phyloP scores from a whole-genome alignment of 345 rosid genomes.

The Cardamine chenopodiifolia region DNA sequence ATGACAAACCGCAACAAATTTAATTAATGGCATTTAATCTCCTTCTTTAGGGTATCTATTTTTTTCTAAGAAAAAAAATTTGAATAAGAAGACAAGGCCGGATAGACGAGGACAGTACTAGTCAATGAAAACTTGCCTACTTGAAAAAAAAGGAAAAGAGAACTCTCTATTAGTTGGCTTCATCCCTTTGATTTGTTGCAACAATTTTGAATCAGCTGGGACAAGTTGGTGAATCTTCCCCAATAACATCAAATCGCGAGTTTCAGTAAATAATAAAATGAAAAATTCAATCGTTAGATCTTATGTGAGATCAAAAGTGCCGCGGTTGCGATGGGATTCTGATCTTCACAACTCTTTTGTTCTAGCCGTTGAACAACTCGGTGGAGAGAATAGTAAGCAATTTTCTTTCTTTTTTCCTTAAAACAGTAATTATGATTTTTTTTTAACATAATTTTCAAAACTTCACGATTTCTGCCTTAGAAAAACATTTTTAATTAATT shows the following conservation, averaged over 20 bases:
- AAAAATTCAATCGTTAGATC: conserved; percentile 52
- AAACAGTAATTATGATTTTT: neutral
- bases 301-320: conserved; percentile 76
- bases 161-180: conserved; percentile 8
- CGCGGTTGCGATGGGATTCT: conserved; percentile 75
- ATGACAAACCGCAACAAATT: conserved; percentile 25
- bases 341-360: conserved; percentile 82
- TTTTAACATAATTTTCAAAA: neutral
- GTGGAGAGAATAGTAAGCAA: conserved; percentile 76
- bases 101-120: neutral
- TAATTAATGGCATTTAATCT: neutral
- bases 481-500: neutral
- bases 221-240: neutral
- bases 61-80: neutral
- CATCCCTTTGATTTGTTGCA: conserved; percentile 16
- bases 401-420: neutral
- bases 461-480: neutral
- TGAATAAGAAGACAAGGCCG: conserved; percentile 7
- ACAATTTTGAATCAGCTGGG: conserved; percentile 8
- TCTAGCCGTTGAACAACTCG: conserved; percentile 74
- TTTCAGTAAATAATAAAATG: neutral
- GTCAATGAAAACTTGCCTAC: conserved; percentile 14
- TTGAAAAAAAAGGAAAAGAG: neutral
- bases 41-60: conserved; percentile 24
- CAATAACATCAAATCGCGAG: neutral